Conservation (phyloP, 306 rosid genomes). For the Prunus salicina region DNA sequence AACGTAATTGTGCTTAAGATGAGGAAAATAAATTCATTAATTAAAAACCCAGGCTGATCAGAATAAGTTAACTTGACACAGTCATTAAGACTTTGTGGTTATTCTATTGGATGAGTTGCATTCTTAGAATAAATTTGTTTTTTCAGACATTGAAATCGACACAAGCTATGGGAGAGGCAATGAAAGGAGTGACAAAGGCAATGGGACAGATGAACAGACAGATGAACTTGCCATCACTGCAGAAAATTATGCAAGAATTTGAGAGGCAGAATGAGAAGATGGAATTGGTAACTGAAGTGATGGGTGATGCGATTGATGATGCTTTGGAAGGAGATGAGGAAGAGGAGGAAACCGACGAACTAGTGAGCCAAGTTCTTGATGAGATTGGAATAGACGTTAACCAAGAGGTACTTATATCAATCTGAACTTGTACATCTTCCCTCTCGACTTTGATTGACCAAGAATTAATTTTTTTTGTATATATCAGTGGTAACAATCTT, state of each 20-base stretch:
- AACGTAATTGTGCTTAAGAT: too few relatives aligned
- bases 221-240: conserved; percentile 93
- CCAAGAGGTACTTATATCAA: conserved; percentile 65
- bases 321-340: conserved; percentile 98
- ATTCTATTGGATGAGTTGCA: neutral
- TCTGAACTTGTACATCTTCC: neutral
- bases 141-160: conserved; percentile 86
- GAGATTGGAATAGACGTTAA: conserved; percentile 84
- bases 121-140: neutral
- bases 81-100: neutral
- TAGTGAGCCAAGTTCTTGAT: conserved; percentile 90
- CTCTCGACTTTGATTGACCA: neutral
- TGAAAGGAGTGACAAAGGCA: conserved; percentile 98
- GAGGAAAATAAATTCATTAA: neutral
- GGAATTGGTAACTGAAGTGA: conserved; percentile 80
- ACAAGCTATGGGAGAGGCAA: conserved; percentile 98
- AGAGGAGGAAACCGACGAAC: conserved; percentile 92
- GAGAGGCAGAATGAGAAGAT: conserved; percentile 91
- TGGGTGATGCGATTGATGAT: conserved; percentile 96
- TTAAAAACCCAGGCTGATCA: neutral
- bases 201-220: conserved; percentile 98
- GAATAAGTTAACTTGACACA: neutral
- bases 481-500: neutral
- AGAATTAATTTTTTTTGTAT: neutral
- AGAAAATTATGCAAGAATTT: conserved; percentile 93